Evolutionary conservation across 345 rosid genomes (phyloP), one percentile per base, ranked within the genome.

Genomic region (Gynandropsis gynandra): DNA sequence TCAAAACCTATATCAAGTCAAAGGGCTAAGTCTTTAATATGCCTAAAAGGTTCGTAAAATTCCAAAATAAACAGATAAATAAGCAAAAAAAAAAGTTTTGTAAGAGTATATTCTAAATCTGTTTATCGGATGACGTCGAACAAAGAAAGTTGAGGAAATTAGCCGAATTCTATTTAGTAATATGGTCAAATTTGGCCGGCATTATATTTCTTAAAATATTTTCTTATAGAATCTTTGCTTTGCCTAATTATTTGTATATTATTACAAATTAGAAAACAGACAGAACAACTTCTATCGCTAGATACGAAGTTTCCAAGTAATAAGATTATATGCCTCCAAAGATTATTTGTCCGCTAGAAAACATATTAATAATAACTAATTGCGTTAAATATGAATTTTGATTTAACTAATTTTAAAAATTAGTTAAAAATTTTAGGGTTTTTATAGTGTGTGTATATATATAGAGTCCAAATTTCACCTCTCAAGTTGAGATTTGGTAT

Each of bases 61-160:
- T 24, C 29, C 29, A 19, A 32, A 45, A 45, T 16, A 41, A 47
- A 29, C 7, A 18, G 39, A 27, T 9, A 52, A 46, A 65, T 53
- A 53, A 42, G 56, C 47, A 66, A 51, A 59, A 36, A 59, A 66
- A 55, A 55, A 58, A 46, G 53, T 27, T 54, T 52, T 66, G 59
- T 66, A 45, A 59, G 59, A 66, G 52, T 16, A 54, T 66, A 59
- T 47, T 39, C 47, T 47, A 52, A 54, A 13, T 18, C 19, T 24
- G 29, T 24, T 24, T 24, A 24, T 24, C n/a, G 64, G 61, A 54
- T 59, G 61, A 66, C 56, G 66, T 29, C 14, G 10, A 42, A 47
- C 42, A 24, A 24, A 24, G 29, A 24, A 24, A 5, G 4, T 24
- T 24, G 4, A 24, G 2, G 29, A 24, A 24, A 24, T 24, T 2